Conservation (phyloP, 345 rosid species). For the Excoecaria agallocha region DNA sequence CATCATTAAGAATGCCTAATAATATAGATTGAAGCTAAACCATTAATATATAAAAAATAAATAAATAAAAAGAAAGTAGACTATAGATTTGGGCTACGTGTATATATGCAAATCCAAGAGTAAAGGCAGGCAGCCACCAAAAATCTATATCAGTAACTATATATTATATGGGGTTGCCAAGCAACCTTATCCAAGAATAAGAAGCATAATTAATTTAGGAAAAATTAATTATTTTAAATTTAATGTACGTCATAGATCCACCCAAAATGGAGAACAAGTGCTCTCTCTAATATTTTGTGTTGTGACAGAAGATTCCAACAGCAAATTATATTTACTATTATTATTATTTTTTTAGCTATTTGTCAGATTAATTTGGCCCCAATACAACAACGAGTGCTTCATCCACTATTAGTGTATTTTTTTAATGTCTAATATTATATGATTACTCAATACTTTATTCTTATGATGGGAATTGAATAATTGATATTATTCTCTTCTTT, state of each 20-base stretch:
- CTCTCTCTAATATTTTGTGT: slow-evolving; percentile 12
- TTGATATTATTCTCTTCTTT: slow-evolving; percentile 22
- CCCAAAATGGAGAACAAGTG: slow-evolving; percentile 18
- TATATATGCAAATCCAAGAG: slow-evolving; percentile 1
- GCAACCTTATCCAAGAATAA: too few species aligned
- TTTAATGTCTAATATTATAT: slow-evolving; percentile 1
- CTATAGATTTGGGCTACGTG: neutral
- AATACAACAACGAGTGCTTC: slow-evolving; percentile 19
- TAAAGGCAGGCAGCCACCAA: neutral
- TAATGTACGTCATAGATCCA: slow-evolving; percentile 27
- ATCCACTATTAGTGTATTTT: slow-evolving; percentile 19
- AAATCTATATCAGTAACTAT: neutral
- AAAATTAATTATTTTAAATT: too few species aligned
- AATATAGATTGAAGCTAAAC: too few species aligned
- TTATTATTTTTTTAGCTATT: neutral
- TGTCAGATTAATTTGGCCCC: slow-evolving; percentile 1
- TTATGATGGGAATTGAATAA: slow-evolving; percentile 14
- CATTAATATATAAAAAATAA: too few species aligned
- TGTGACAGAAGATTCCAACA: slow-evolving; percentile 36
- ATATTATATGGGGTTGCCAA: neutral
- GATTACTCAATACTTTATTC: slow-evolving; percentile 9
- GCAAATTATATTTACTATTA: neutral
- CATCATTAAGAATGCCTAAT: too few species aligned
- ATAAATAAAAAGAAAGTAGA: neutral
- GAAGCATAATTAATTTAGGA: too few species aligned